Evolutionary conservation across 2,329 filamentous ascomycete genomes (phyloP).

Genomic region (Clarireedia monteithiana): DNA sequence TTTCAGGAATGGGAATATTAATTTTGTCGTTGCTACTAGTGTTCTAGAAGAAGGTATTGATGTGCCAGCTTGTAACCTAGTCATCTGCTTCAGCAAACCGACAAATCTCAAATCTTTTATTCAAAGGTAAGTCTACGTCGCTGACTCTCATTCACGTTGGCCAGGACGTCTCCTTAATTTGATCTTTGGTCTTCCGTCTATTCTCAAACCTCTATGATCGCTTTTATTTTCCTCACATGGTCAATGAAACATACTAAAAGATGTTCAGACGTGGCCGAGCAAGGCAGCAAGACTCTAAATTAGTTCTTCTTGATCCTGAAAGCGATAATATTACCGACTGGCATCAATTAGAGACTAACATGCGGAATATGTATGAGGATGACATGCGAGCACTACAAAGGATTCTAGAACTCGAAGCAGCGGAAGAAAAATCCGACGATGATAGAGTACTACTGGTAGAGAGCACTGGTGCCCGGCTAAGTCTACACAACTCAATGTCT

Average conservation of each 20-base stretch:
- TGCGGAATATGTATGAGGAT: constrained; percentile 43
- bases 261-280: constrained; percentile 48
- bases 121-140: constrained; percentile 32
- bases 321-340: constrained; percentile 41
- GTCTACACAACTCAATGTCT: constrained; percentile 63
- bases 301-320: constrained; percentile 13
- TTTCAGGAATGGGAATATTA: constrained; percentile 45
- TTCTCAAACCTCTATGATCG: no score
- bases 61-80: constrained; percentile 53
- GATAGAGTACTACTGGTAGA: constrained; percentile 35
- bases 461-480: constrained; percentile 54
- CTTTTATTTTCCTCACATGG: no score
- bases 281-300: constrained; percentile 47
- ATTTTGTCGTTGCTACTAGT: constrained; percentile 53
- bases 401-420: constrained; percentile 17
- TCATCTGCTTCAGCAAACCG: constrained; percentile 56
- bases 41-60: constrained; percentile 61
- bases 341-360: constrained; percentile 60
- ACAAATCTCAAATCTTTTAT: constrained; percentile 57
- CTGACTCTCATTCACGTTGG: no score
- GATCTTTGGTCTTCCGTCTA: no score
- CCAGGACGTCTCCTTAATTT: no score
- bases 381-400: constrained; percentile 24
- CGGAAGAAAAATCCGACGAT: constrained; percentile 27
- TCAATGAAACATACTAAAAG: no score